Percentiles rank a stretch among this genome's conserved stretches.
phyloP scores from a whole-genome alignment of 768 basidiomycete genomes.

The Termitomyces sp. region DNA sequence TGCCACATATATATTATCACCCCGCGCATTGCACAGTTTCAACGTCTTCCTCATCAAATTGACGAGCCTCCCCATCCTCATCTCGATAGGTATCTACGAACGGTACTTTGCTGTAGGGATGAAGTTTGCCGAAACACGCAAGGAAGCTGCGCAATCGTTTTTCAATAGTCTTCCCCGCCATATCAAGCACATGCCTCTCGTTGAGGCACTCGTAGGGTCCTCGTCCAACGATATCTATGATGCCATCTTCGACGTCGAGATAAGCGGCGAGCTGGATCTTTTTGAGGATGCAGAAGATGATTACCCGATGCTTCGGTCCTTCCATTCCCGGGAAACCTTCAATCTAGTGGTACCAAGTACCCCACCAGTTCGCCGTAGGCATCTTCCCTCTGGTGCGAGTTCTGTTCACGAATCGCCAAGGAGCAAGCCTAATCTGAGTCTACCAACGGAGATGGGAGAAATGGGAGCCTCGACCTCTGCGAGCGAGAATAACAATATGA shows the following conservation, averaged over 20 bases:
- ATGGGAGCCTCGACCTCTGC: background rate
- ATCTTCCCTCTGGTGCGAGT: constrained; percentile 19
- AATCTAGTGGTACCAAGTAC: constrained; percentile 10
- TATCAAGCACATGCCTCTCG: constrained; percentile 68
- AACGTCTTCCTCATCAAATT: constrained; percentile 86
- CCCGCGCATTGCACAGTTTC: constrained; percentile 72
- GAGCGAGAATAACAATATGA: constrained; percentile 26
- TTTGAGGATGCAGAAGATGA: constrained; percentile 51
- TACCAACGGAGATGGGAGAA: constrained; percentile 17
- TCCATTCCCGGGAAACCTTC: constrained; percentile 34
- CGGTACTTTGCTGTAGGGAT: constrained; percentile 55
- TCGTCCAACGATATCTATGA: constrained; percentile 65
- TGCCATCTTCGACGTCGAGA: constrained; percentile 74
- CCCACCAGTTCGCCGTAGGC: constrained; percentile 20
- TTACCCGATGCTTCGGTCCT: constrained; percentile 30
- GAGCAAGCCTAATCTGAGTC: constrained; percentile 11
- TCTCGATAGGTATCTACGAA: constrained; percentile 78
- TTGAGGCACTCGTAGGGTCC: constrained; percentile 76
- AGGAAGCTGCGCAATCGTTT: constrained; percentile 48
- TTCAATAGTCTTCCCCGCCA: constrained; percentile 66
- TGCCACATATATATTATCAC: constrained; percentile 67
- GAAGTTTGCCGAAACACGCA: constrained; percentile 47
- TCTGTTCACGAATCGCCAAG: constrained; percentile 21
- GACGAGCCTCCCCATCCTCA: constrained; percentile 78
- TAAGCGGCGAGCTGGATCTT: constrained; percentile 41